Evolutionary conservation across 2,329 filamentous ascomycete species (phyloP), one percentile per base, ranked within the genome.

Genomic region (Cytospora paraplurivora): DNA sequence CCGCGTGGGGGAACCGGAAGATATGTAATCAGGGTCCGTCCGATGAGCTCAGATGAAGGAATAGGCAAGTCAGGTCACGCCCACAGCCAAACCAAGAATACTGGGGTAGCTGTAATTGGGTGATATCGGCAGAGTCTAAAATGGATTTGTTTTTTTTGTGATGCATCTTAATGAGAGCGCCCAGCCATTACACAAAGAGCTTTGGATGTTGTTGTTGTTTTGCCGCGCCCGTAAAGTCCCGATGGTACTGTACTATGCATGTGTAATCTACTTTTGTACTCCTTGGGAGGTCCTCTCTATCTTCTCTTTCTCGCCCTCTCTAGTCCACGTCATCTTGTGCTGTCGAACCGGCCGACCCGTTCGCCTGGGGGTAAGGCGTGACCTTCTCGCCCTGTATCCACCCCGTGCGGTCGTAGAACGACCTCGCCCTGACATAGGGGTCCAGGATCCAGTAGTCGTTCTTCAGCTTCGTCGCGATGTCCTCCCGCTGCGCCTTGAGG

Each of bases 401-500:
- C 1, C 93, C 91, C 13, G 82, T 83, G 65, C 95, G 85, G 75
- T 99, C 95, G 70, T 97, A 97, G 66, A 92, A 77, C n/a, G 88
- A 90, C 71, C 89, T 84, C 13, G 93, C 92, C 47, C 95, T 83
- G 35, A 98, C 74, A 74, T 94, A 96, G 0, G 92, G 92, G 77
- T 99, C 95, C 59, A 97, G 76, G 47, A 83, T 82, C 94, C 95
- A 99, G 78, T 98, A 99, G 69, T 91, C 91, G 55, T 83, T 81
- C 66, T 82, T 82, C 69, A 98, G 73, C 67, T 84, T 77, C 57
- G 81, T 81, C 2, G 90, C 88, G 34, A 95, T 71, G 3, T 79
- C 76, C 44, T 85, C 79, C 62, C 92, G 81, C 74, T 85, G 83
- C 55, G 78, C 77, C 72, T 85, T 84, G 58, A 85, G 73, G 8